Base-by-base conservation (phyloP, 2,329 filamentous ascomycete genomes). In the Talaromyces funiculosus region DNA sequence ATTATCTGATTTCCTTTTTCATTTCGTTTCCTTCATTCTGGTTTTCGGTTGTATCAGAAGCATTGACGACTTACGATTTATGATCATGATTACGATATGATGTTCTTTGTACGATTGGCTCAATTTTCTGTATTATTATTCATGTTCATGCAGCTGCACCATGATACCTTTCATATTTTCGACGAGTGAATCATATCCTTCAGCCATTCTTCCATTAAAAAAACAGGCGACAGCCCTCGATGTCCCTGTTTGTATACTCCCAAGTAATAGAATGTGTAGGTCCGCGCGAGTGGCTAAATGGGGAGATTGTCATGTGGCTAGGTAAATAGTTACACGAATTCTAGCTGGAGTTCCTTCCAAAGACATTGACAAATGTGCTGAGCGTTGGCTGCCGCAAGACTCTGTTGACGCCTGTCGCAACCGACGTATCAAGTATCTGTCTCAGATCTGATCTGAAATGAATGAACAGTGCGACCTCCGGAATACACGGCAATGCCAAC, bases 391-490 rank as follows among this genome's bases (percentile, higher is more conserved):
- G 29, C 26, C 47, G n/a, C 47, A 35, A 51, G 47, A 20, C 47
- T 26, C 18, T 26, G 35, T 20, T 51, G 47, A 51, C 29, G 47
- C 47, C 4, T 51, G 26, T 51, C 47, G 47, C 47, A 51, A 51
- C 20, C n/a, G 47, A 20, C 47, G 47, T 33, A 51, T 51, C 47
- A 51, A 51, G 47, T n/a, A n/a, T n/a, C n/a, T n/a, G n/a, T n/a
- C n/a, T n/a, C n/a, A n/a, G n/a, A n/a, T n/a, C n/a, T n/a, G n/a
- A n/a, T n/a, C n/a, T n/a, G n/a, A n/a, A n/a, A n/a, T n/a, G n/a
- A n/a, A 18, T 51, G 47, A n/a, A n/a, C 33, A 59, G 45, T 59
- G 56, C 42, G 45, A 59, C 22, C 16, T 38, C 45, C 56, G 56
- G 56, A 51, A 20, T 59, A 45, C 24, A 51, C 31, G n/a, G 2